These are phyloP conservation scores for Trifolium fragiferum DNA, from an alignment of 306 rosid species.

Conservation along the genomic window DNA sequence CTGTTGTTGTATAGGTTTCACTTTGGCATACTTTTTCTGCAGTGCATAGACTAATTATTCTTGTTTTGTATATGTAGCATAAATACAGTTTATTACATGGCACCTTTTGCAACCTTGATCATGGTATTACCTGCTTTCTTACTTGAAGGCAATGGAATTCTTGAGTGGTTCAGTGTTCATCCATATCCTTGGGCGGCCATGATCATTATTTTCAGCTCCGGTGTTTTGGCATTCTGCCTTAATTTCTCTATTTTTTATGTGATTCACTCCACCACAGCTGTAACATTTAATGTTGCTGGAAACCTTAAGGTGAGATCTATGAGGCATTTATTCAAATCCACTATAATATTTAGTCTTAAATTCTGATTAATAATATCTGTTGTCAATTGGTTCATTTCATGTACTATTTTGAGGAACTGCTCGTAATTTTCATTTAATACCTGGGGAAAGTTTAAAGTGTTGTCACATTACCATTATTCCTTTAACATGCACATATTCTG, in stretches of 20 bases:
- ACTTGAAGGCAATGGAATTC: slow-evolving; percentile 88
- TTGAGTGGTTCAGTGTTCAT: slow-evolving; percentile 80
- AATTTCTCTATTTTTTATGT: slow-evolving; percentile 96
- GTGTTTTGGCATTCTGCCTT: slow-evolving; percentile 93
- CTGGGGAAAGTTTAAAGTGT: slow-evolving; percentile 6
- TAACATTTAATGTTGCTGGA: slow-evolving; percentile 96
- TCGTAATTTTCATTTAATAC: background rate
- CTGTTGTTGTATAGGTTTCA: no score
- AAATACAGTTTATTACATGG: slow-evolving; percentile 98
- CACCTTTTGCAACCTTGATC: slow-evolving; percentile 97
- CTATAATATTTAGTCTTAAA: slow-evolving; percentile 15
- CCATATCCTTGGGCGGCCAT: slow-evolving; percentile 63
- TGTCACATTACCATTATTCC: background rate
- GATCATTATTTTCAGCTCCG: slow-evolving; percentile 80
- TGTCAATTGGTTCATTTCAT: slow-evolving; percentile 29
- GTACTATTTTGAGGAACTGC: background rate
- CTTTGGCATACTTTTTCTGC: slow-evolving; percentile 30
- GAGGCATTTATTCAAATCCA: slow-evolving; percentile 24
- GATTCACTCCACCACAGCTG: slow-evolving; percentile 97
- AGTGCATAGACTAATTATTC: slow-evolving; percentile 36
- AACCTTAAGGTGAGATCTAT: slow-evolving; percentile 88
- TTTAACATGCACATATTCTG: background rate
- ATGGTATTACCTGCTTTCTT: slow-evolving; percentile 85
- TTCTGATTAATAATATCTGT: slow-evolving; percentile 16
- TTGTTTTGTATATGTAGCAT: slow-evolving; percentile 62